A percentile compares a stretch with the other conserved stretches of the same genome.
These are phyloP conservation scores for Coniferiporia sulphurascens DNA, from an alignment of 1,284 basidiomycete genomes.

Conservation along the genomic window DNA sequence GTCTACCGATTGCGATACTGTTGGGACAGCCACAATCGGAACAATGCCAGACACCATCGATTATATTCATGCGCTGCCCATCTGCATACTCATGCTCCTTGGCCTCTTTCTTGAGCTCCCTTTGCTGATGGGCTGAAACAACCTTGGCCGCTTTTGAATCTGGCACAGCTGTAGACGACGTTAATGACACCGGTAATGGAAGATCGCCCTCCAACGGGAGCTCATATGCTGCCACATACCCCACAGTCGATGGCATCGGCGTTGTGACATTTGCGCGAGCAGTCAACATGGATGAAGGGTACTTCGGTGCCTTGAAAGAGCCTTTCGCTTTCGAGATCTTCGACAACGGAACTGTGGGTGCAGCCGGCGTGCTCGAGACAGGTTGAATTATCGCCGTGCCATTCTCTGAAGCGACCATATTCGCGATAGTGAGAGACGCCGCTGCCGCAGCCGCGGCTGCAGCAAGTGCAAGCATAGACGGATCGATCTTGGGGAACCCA, in stretches of 20 bases:
- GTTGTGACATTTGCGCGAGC: constrained; percentile 53
- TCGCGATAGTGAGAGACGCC: constrained; percentile 74
- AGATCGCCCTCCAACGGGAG: constrained; percentile 56
- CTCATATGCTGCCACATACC: constrained; percentile 51
- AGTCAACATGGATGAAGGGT: constrained; percentile 49
- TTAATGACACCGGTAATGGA: constrained; percentile 33
- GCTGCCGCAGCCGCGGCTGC: constrained; percentile 68
- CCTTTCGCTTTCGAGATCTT: constrained; percentile 71
- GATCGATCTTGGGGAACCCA: constrained; percentile 75
- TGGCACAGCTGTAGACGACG: constrained; percentile 32
- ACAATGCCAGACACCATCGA: constrained; percentile 88
- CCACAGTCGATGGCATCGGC: constrained; percentile 61
- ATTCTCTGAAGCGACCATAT: constrained; percentile 81
- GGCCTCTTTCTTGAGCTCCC: constrained; percentile 72
- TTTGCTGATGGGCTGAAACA: constrained; percentile 54
- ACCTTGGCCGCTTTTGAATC: constrained; percentile 43
- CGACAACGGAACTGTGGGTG: constrained; percentile 35
- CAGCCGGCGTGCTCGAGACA: constrained; percentile 34
- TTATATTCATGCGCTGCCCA: constrained; percentile 75
- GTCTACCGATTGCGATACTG: constrained; percentile 72
- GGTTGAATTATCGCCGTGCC: constrained; percentile 54
- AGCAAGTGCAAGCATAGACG: constrained; percentile 58
- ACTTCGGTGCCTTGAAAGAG: constrained; percentile 65
- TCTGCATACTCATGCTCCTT: constrained; percentile 79
- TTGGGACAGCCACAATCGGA: constrained; percentile 89